phyloP scores from a whole-genome alignment of 768 basidiomycete genomes.

The Naganishia friedmannii region DNA sequence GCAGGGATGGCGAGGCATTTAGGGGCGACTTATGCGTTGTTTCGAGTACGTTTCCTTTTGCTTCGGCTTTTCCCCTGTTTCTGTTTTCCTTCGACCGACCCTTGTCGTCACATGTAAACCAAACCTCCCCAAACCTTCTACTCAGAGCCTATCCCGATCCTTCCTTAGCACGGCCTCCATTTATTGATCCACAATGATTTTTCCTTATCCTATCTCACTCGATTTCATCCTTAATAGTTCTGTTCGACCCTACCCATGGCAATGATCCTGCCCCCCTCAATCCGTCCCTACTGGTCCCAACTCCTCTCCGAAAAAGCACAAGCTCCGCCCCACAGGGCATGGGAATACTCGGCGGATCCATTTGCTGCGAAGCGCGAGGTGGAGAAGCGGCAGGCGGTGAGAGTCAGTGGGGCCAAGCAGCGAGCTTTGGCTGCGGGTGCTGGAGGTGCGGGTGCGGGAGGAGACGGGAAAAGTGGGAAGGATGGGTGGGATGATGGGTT shows the following conservation, averaged over 20 bases:
- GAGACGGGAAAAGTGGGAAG: conserved; percentile 54
- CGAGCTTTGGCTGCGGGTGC: conserved; percentile 47
- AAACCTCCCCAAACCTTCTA: too few relatives aligned
- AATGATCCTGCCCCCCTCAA: conserved; percentile 71
- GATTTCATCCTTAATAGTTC: conserved; percentile 36
- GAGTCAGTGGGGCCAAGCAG: too few relatives aligned
- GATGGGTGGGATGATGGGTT: conserved; percentile 18
- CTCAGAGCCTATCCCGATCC: too few relatives aligned
- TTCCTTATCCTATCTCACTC: too few relatives aligned
- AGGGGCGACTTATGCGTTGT: conserved; percentile 81
- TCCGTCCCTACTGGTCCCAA: conserved; percentile 82
- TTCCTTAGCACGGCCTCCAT: too few relatives aligned
- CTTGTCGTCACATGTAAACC: too few relatives aligned
- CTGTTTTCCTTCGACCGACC: neutral
- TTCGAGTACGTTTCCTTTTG: conserved; percentile 61
- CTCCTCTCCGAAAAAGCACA: conserved; percentile 68
- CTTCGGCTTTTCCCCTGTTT: neutral
- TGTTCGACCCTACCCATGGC: conserved; percentile 47
- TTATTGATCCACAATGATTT: too few relatives aligned
- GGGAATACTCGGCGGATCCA: conserved; percentile 87
- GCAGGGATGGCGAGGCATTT: conserved; percentile 82
- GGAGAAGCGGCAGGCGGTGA: conserved; percentile 60
- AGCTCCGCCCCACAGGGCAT: conserved; percentile 67
- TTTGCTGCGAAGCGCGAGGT: conserved; percentile 71
- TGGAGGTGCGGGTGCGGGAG: conserved; percentile 38